Conservation (phyloP, 495 filamentous ascomycete genomes). For the Hypoxylon intermedium region DNA sequence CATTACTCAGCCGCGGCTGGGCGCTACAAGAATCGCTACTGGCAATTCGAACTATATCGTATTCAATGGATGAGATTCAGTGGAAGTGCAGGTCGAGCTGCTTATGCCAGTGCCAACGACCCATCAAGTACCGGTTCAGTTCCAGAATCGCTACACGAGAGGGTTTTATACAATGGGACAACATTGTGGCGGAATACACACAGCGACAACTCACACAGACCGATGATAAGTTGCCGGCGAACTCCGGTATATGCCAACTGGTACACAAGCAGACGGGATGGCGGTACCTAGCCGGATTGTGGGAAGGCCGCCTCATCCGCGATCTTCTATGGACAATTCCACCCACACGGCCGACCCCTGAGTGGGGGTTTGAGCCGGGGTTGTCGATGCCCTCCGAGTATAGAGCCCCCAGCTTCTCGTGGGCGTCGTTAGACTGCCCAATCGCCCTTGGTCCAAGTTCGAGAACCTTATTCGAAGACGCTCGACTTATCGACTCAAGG, state of each 20-base stretch:
- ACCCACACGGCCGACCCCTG: too few relatives aligned
- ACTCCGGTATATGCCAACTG: conserved; percentile 12
- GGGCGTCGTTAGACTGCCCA: neutral
- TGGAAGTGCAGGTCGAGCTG: conserved; percentile 2
- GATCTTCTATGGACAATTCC: conserved; percentile 25
- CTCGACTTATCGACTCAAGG: neutral
- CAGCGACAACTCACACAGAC: conserved; percentile 3
- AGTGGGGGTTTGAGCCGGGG: too few relatives aligned
- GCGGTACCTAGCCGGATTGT: conserved; percentile 26
- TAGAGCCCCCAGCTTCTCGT: conserved; percentile 11
- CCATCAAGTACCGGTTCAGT: too few relatives aligned
- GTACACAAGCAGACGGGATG: neutral
- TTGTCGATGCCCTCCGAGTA: neutral
- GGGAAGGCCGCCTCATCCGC: conserved; percentile 11
- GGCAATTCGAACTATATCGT: conserved; percentile 7
- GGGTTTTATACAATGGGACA: neutral
- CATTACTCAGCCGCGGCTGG: conserved; percentile 8
- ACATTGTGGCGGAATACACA: conserved; percentile 2
- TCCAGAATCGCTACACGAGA: neutral
- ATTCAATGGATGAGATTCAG: conserved; percentile 13
- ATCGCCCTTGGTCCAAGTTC: neutral
- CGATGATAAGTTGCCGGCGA: conserved; percentile 6
- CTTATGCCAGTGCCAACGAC: conserved; percentile 5
- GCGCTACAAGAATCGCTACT: conserved; percentile 11
- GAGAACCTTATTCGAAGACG: neutral